Conservation (phyloP, 129 eudicot genomes). For the Gnaphalium uliginosum region DNA sequence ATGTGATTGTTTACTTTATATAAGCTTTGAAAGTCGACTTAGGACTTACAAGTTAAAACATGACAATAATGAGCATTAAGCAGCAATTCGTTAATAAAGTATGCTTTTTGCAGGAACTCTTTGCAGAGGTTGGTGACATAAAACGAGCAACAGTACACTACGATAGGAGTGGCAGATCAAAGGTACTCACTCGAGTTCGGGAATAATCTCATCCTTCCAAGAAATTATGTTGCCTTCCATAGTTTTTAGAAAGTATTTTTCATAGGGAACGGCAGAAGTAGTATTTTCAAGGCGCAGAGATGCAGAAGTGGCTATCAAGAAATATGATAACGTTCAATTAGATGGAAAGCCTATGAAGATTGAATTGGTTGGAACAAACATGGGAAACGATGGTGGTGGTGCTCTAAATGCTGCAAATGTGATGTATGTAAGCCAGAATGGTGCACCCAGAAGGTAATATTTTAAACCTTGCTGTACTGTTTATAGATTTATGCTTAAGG, state of each 20-base stretch:
- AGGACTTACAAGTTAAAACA: no score
- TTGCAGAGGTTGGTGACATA: conserved; percentile 54
- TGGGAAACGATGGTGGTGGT: conserved; percentile 29
- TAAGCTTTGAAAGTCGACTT: neutral
- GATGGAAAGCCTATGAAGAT: conserved; percentile 66
- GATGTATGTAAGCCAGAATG: conserved; percentile 34
- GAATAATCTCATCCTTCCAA: conserved; percentile 23
- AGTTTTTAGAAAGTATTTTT: conserved; percentile 18
- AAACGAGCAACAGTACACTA: conserved; percentile 47
- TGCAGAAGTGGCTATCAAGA: conserved; percentile 57
- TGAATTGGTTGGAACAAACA: conserved; percentile 41
- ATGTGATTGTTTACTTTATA: no score
- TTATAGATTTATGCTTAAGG: no score
- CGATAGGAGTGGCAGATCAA: conserved; percentile 64
- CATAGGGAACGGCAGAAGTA: conserved; percentile 61
- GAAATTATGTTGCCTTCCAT: conserved; percentile 6
- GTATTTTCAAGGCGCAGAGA: conserved; percentile 52
- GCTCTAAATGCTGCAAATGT: conserved; percentile 3
- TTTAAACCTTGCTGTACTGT: no score
- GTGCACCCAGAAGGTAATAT: conserved; percentile 44
- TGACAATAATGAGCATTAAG: neutral
- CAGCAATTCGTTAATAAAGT: conserved; percentile 7
- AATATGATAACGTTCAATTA: conserved; percentile 49
- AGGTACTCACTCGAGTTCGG: conserved; percentile 41
- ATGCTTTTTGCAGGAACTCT: conserved; percentile 51